These are phyloP conservation scores for Polysphondylium violaceum DNA, from an alignment of 78 protist species.

Conservation along the genomic window DNA sequence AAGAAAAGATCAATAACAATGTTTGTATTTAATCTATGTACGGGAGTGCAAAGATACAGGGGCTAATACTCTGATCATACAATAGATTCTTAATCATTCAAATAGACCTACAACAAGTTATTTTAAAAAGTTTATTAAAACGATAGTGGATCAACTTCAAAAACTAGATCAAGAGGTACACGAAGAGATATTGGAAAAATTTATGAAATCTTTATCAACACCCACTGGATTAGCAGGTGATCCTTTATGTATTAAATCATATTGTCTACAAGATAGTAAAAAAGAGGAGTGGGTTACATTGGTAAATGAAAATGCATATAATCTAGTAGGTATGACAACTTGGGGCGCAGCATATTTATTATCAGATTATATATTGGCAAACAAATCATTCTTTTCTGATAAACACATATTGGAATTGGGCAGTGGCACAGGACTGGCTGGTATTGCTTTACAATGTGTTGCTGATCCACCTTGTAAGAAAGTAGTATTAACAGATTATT, in stretches of 20 bases:
- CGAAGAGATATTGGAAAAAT: constrained; percentile 41
- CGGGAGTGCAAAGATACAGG: neutral
- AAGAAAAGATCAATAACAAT: constrained; percentile 5
- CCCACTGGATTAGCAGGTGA: neutral
- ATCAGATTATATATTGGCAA: constrained; percentile 40
- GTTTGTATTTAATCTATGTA: neutral
- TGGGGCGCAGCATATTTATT: constrained; percentile 74
- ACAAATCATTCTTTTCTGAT: constrained; percentile 6
- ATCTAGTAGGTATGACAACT: constrained; percentile 76
- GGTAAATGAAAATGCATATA: constrained; percentile 39
- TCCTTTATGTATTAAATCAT: constrained; percentile 25
- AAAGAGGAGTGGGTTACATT: constrained; percentile 61
- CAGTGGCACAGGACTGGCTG: constrained; percentile 56
- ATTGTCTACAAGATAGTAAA: constrained; percentile 8
- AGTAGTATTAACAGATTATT: constrained; percentile 57
- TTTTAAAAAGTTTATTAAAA: constrained; percentile 28
- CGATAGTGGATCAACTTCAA: constrained; percentile 24
- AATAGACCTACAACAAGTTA: constrained; percentile 29
- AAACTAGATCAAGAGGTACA: constrained; percentile 26
- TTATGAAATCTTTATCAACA: neutral
- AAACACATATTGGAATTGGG: constrained; percentile 48
- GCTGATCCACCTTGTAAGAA: neutral
- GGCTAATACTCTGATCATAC: too few species aligned
- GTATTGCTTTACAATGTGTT: constrained; percentile 12
- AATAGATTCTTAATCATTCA: neutral